Evolutionary conservation across 768 basidiomycete genomes (phyloP).

Genomic region (Mycena rebaudengoi): DNA sequence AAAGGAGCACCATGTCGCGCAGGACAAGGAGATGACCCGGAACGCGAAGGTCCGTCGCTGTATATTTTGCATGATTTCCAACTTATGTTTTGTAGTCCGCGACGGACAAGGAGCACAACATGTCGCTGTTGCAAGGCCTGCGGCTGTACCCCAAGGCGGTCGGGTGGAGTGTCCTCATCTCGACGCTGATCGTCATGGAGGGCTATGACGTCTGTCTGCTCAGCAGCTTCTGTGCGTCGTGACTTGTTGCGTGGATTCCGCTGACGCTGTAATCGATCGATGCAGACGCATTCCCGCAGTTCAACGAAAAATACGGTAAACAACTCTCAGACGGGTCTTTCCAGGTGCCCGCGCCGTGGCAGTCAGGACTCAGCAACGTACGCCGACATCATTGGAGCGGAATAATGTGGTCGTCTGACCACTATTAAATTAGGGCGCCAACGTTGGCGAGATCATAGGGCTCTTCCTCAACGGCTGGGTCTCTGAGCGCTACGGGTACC

Average conservation of each 20-base stretch:
- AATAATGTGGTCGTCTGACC: no score
- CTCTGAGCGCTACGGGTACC: constrained; percentile 28
- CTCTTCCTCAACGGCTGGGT: constrained; percentile 28
- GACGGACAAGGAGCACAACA: constrained; percentile 29
- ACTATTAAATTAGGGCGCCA: no score
- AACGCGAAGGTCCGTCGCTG: constrained; percentile 20
- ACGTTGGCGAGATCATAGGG: constrained; percentile 30
- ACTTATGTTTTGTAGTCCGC: not conserved
- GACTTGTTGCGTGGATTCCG: not conserved
- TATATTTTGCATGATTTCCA: not conserved
- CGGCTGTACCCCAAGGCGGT: constrained; percentile 29
- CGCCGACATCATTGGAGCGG: no score
- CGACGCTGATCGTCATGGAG: constrained; percentile 31
- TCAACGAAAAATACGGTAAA: constrained; percentile 28
- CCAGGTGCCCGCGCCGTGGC: constrained; percentile 30
- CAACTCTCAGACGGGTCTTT: constrained; percentile 23
- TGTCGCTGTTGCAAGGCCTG: constrained; percentile 23
- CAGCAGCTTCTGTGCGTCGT: constrained; percentile 26
- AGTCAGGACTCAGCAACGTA: constrained; percentile 24
- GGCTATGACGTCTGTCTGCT: constrained; percentile 31
- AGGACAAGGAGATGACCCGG: constrained; percentile 16
- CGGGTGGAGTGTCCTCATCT: constrained; percentile 30
- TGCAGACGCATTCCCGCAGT: constrained; percentile 31
- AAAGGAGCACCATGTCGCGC: no score
- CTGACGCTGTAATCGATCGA: not conserved